Base-by-base conservation (phyloP, 768 basidiomycete genomes). In the Dendrothele bispora region DNA sequence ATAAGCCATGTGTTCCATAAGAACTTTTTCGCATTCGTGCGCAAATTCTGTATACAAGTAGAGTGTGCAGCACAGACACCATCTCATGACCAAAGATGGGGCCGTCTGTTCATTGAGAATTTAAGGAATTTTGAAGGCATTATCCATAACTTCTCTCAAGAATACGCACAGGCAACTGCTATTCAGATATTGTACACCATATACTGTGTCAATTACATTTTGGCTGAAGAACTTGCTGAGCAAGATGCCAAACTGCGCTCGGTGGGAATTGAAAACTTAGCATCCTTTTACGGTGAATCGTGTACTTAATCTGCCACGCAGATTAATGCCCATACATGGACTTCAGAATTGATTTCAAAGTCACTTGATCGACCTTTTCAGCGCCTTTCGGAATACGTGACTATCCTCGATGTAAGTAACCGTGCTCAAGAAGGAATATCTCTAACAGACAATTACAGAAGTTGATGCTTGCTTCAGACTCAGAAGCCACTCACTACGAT, bases 51-150 rank as follows among this genome's bases (percentile, higher is more conserved):
- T 24, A 38, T 50, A 14, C 42, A 32, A 18, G 27, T 50, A 3
- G 49, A 50, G 34, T 44, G 43, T 27, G 27, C 45, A 7, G 42
- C 43, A 27, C 34, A 44, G 14, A 10, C 45, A 14, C 42, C 42
- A 28, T 39, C 35, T 42, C 11, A 45, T n/a, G 49, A 50, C 17
- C 49, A 50, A 29, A 26, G 43, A 18, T 50, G 49, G 49, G 49
- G 49, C 25, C 22, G 26, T 11, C 49, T 24, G 7, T 50, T 50
- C 21, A 39, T 50, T 22, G 27, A n/a, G 18, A 39, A 39, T 45
- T 42, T 50, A 22, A 7, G 49, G 42, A 39, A n/a, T 25, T 3
- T n/a, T 5, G 15, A 15, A 20, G 14, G 2, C 12, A 28, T 15
- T 28, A 28, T 43, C 26, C 39, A 28, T 34, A 15, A 24, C 28